Evolutionary conservation across 108 stramenopile species (phyloP).

Genomic region (Pseudonitzschia multistriata): DNA sequence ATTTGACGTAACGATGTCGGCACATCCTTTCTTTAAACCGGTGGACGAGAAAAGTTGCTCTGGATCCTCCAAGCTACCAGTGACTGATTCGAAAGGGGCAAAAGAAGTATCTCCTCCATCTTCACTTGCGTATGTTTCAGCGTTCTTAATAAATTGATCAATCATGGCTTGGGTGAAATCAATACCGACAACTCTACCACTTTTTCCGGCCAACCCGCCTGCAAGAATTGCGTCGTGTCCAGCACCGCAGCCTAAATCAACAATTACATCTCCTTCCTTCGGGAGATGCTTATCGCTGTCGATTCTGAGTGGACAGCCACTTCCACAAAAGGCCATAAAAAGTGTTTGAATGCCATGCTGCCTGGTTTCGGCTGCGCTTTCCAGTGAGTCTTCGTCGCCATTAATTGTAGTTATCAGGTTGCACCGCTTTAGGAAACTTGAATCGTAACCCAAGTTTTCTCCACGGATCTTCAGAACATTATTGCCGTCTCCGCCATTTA

Average conservation of each 20-base stretch:
- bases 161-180: slow-evolving; percentile 82
- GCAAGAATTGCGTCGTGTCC: slow-evolving; percentile 63
- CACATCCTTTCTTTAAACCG: slow-evolving; percentile 19
- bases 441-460: background rate
- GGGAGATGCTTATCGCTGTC: background rate
- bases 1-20: slow-evolving; percentile 71
- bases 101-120: slow-evolving; percentile 14
- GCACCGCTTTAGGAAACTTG: background rate
- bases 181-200: slow-evolving; percentile 67
- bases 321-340: background rate
- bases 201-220: slow-evolving; percentile 46
- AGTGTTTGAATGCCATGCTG: background rate
- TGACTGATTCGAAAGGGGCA: background rate
- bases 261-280: background rate
- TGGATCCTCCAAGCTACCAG: slow-evolving; percentile 51
- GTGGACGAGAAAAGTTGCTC: slow-evolving; percentile 51
- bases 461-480: background rate
- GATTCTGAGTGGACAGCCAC: background rate
- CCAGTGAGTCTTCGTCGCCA: background rate
- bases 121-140: slow-evolving; percentile 3
- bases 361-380: background rate
- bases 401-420: background rate
- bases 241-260: slow-evolving; percentile 36
- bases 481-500: background rate
- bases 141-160: slow-evolving; percentile 34